Base-by-base conservation (phyloP, 108 stramenopile species). In the Aurantiochytrium sp. region DNA sequence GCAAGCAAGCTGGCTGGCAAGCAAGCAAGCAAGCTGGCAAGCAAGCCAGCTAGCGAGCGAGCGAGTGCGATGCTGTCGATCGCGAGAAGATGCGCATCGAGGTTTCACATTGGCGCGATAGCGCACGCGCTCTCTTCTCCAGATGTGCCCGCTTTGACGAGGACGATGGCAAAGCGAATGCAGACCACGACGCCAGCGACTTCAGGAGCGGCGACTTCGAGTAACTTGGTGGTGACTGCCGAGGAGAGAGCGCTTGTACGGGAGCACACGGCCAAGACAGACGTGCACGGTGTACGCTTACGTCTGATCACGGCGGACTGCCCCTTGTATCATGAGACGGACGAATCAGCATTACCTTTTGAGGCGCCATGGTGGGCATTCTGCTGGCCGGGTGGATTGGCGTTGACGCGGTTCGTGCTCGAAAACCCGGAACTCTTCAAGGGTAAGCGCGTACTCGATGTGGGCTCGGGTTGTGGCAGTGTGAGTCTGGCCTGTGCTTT, bases 351-450 rank as follows among this genome's bases (percentile, higher is more conserved):
- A 45, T 23, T 83, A 45, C 76, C 76, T 1, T 83, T 83, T 23
- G 49, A 47, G 28, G 76, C 76, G 1, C 76, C 76, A 16, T 83
- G 76, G 76, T 83, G 76, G 76, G 76, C 76, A 18, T 83, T 83
- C 23, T 83, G 76, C 51, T 83, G 76, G 76, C 76, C 76, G 16
- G 76, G 76, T 6, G 76, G 76, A 23, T 23, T 21, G 0, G 76
- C 49, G 45, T 18, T 83, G 10, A 83, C 76, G 2, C 76, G 76
- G 10, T 83, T 83, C 76, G 49, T 83, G 18, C 49, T 53, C 4
- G 76, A 83, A 2, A 83, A 83, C 5, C 76, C 76, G 45, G 76
- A 35, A 12, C 49, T 23, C 25, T 47, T 53, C 49, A 21, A 53
- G 25, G 76, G 23, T 3, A 53, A 53, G 49, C 51, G 49, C 25